Evolutionary conservation across 1,284 basidiomycete species (phyloP).

Genomic region (Ustanciosporium gigantosporum): DNA sequence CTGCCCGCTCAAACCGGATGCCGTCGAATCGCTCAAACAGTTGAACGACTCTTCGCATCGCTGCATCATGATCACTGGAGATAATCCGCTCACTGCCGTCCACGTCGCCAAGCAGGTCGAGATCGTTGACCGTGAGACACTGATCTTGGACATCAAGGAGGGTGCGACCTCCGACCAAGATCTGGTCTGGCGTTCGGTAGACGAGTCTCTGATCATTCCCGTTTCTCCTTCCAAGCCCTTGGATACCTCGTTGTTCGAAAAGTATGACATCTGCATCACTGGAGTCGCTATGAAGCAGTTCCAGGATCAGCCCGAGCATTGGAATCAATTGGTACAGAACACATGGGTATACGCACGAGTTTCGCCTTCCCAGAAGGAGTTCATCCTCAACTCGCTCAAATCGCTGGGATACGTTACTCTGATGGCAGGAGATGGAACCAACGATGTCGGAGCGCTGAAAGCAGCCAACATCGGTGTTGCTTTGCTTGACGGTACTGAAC

Average conservation of each 20-base stretch:
- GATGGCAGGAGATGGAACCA: conserved; percentile 61
- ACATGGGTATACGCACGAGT: conserved; percentile 60
- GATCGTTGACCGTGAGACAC: conserved; percentile 57
- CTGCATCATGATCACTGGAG: conserved; percentile 61
- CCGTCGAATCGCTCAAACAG: conserved; percentile 50
- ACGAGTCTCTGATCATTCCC: conserved; percentile 50
- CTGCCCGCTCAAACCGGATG: conserved; percentile 60
- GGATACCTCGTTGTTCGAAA: conserved; percentile 55
- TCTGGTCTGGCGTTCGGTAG: conserved; percentile 52
- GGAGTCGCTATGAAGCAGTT: conserved; percentile 57
- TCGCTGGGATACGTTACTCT: conserved; percentile 57
- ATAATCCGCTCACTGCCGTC: conserved; percentile 59
- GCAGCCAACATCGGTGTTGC: conserved; percentile 60
- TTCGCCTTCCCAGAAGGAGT: conserved; percentile 59
- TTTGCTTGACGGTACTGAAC: conserved; percentile 57
- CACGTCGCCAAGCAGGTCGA: conserved; percentile 59
- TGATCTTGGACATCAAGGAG: conserved; percentile 55
- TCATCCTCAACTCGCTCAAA: conserved; percentile 57
- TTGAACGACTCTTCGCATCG: conserved; percentile 60
- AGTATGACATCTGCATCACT: conserved; percentile 60
- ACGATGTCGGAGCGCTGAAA: conserved; percentile 60
- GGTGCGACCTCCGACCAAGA: conserved; percentile 46
- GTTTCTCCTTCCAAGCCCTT: conserved; percentile 43
- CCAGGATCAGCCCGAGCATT: conserved; percentile 38
- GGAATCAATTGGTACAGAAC: conserved; percentile 56